Conservation (phyloP, 257 asterid species). For the Buddleja alternifolia region DNA sequence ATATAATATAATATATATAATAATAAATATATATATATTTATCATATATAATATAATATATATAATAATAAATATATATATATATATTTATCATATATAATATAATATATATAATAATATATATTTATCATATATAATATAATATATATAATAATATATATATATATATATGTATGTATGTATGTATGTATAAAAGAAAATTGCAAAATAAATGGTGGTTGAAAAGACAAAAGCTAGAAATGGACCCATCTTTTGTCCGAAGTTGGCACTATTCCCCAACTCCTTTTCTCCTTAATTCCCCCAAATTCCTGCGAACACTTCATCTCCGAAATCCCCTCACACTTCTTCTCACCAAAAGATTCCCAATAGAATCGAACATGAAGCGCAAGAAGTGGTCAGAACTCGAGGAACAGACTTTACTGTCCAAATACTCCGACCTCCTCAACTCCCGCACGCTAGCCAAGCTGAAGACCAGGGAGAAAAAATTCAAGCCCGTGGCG, state of each 20-base stretch:
- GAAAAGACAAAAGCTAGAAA: too few species aligned
- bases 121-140: too few species aligned
- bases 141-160: too few species aligned
- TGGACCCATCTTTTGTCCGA: constrained; percentile 25
- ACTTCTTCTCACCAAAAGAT: neutral
- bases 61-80: too few species aligned
- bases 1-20: too few species aligned
- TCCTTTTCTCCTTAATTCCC: constrained; percentile 14
- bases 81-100: too few species aligned
- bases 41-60: too few species aligned
- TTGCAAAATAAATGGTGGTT: too few species aligned
- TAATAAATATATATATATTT: too few species aligned
- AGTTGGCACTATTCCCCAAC: neutral
- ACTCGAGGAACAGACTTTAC: constrained; percentile 76
- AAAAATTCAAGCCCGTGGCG: constrained; percentile 92
- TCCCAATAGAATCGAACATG: constrained; percentile 42
- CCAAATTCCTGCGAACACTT: constrained; percentile 23
- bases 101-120: too few species aligned
- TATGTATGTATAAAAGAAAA: too few species aligned
- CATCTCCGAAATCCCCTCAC: constrained; percentile 24
- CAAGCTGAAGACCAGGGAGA: constrained; percentile 95
- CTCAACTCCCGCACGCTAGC: constrained; percentile 65
- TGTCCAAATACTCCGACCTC: constrained; percentile 75
- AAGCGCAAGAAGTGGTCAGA: constrained; percentile 99
- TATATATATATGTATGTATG: too few species aligned